phyloP scores from a whole-genome alignment of 176 grass and related monocot species.

The Eleusine indica region DNA sequence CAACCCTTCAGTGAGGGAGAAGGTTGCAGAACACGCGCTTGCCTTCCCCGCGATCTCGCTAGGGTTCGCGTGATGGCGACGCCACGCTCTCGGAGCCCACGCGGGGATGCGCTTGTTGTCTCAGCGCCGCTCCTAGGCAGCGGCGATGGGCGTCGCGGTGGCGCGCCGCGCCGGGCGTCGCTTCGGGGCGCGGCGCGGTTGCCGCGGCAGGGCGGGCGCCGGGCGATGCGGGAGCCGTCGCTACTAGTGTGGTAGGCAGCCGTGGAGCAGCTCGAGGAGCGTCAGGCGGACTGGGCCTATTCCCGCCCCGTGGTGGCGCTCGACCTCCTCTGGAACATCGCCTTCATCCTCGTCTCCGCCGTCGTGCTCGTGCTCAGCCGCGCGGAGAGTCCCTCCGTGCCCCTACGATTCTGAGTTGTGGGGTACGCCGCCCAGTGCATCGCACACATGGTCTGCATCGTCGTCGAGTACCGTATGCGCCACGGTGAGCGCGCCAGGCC shows the following conservation, averaged over 20 bases:
- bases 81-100: conserved; percentile 23
- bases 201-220: conserved; percentile 45
- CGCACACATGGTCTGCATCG: conserved; percentile 61
- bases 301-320: conserved; percentile 63
- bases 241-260: conserved; percentile 55
- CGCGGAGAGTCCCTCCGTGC: conserved; percentile 49
- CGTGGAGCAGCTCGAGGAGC: conserved; percentile 62
- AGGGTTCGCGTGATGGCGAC: conserved; percentile 49
- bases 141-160: conserved; percentile 16
- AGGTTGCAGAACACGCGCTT: conserved; percentile 4
- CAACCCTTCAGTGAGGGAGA: neutral
- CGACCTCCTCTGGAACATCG: conserved; percentile 72
- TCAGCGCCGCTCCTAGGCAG: conserved; percentile 48
- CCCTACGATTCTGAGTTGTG: conserved; percentile 60
- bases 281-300: conserved; percentile 69
- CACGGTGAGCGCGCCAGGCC: conserved; percentile 25
- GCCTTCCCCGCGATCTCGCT: conserved; percentile 29
- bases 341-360: conserved; percentile 52
- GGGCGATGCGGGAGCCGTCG: conserved; percentile 58
- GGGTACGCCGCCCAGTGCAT: conserved; percentile 76
- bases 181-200: conserved; percentile 57
- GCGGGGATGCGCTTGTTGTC: conserved; percentile 32
- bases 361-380: conserved; percentile 50
- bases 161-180: conserved; percentile 30
- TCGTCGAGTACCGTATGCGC: conserved; percentile 62